Conservation (phyloP, 2,329 filamentous ascomycete genomes). For the Metarhizium brunneum region DNA sequence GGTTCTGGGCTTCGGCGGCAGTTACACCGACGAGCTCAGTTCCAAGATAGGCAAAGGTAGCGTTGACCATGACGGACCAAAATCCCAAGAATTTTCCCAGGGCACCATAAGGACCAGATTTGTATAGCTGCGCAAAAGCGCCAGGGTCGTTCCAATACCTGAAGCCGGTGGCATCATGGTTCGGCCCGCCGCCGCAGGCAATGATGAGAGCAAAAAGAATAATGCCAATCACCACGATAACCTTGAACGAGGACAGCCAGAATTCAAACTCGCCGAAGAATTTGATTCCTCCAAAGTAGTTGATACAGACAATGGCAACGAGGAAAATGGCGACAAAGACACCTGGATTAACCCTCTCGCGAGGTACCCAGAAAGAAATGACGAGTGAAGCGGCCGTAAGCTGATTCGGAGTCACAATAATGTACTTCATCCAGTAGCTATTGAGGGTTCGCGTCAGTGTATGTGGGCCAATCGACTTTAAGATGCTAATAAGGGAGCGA, state of each 20-base stretch:
- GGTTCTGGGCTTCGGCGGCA: slow-evolving; percentile 71
- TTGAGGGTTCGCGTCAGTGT: not conserved
- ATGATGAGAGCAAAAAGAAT: slow-evolving; percentile 58
- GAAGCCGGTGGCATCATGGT: slow-evolving; percentile 53
- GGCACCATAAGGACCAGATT: slow-evolving; percentile 10
- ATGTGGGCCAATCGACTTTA: not conserved
- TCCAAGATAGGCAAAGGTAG: slow-evolving; percentile 70
- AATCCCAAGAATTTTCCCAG: slow-evolving; percentile 49
- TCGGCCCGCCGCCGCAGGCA: slow-evolving; percentile 55
- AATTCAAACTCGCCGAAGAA: slow-evolving; percentile 60
- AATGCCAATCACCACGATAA: slow-evolving; percentile 55
- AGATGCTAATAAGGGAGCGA: not conserved
- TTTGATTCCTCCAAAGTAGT: slow-evolving; percentile 51
- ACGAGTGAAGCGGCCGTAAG: slow-evolving; percentile 72
- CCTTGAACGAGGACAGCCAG: slow-evolving; percentile 58
- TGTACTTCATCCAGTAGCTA: slow-evolving; percentile 65
- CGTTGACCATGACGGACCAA: slow-evolving; percentile 66
- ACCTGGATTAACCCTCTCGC: slow-evolving; percentile 61
- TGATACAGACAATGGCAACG: slow-evolving; percentile 53
- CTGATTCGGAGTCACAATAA: slow-evolving; percentile 79
- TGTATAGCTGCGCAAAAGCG: slow-evolving; percentile 23
- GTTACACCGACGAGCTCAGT: slow-evolving; percentile 72
- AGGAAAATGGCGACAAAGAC: slow-evolving; percentile 71
- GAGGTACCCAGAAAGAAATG: slow-evolving; percentile 65
- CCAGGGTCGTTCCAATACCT: slow-evolving; percentile 57